Evolutionary conservation across 257 asterid species (phyloP), one percentile per base, ranked within the genome.

Genomic region (Echites panduratus): DNA sequence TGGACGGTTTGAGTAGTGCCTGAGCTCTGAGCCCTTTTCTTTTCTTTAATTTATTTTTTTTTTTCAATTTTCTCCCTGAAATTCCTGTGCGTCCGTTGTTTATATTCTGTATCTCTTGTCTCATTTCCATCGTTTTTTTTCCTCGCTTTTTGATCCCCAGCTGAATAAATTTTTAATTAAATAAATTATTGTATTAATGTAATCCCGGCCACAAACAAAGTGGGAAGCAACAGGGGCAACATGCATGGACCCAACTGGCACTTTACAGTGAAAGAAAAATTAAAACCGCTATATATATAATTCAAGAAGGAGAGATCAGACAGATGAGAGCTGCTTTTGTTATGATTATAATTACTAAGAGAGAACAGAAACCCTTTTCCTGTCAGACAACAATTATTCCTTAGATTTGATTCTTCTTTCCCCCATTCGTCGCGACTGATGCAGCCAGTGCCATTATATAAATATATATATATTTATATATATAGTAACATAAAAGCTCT

Each of bases 161-260:
- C 7, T n/a, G 52, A 70, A 22, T 43, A 40, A 45, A 7, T 29
- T 41, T 41, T 41, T 41, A 32, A 32, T 32, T 32, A 32, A 32
- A 1, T 32, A 32, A 32, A 1, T 3, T 32, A 32, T 69, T 69
- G n/a, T n/a, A n/a, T n/a, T 29, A 5, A 53, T 69, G n/a, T 4
- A 16, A 50, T 27, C 59, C 47, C 9, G 1, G 38, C 45, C 44
- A 32, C 26, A 62, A 32, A 11, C 13, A 29, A 62, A 61, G 59
- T 43, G 75, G 14, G 47, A 59, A 57, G 75, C 75, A 58, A 56
- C 66, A 13, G 16, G 16, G 41, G 67, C 67, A 71, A 44, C 70
- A 72, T 73, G 76, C 70, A 72, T 73, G 76, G 70, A 73, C 76
- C 70, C 76, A 73, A 73, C 38, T 61, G 62, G 70, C 70, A 61